Base-by-base conservation (phyloP, 805 yeast genomes). In the Crinitomyces ghanaensis region DNA sequence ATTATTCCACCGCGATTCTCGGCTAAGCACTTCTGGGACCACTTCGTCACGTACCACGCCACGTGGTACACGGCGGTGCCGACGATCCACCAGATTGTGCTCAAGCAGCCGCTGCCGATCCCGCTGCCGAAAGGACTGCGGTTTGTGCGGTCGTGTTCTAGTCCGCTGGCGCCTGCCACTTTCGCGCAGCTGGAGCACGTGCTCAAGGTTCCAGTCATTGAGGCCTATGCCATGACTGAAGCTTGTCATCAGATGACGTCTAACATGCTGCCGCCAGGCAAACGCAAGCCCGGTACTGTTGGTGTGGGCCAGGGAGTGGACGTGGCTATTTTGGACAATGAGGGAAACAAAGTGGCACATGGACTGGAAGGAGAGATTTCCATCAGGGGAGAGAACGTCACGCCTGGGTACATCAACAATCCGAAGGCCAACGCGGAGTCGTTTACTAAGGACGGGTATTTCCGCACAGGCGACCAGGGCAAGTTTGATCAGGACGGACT, bases 381-480 rank as follows among this genome's bases (percentile, higher is more conserved):
- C 16, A 68, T 78, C 35, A 63, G 66, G 38, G 91, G 88, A 14
- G 62, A 65, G 7, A 74, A 78, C 44, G 80, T 79, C 31, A 78
- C 86, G 5, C 59, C 66, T 6, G 86, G 86, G 1, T 79, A 79
- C 53, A 65, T 77, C 36, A 74, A 77, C 56, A 80, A 80, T 50
- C 67, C 65, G 21, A 74, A 74, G 54, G 88, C 86, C 25, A 79
- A 80, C 41, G 60, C 59, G 24, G 83, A 74, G 43, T 65, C 77
- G 21, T 77, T 74, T 56, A 74, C 84, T 8, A 42, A 56, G 33
- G 60, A 65, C 16, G 73, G 74, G 21, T 77, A 64, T 53, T 79
- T 79, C 69, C 67, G 82, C 41, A 79, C 91, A 4, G 91, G 91
- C 30, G 91, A 79, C 50, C 80, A 78, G 50, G 86, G 85, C 2